A percentile compares a stretch with the other conserved stretches of the same genome.
phyloP scores from a whole-genome alignment of 1,139 yeast genomes.

The Blastobotrys capitulatus region DNA sequence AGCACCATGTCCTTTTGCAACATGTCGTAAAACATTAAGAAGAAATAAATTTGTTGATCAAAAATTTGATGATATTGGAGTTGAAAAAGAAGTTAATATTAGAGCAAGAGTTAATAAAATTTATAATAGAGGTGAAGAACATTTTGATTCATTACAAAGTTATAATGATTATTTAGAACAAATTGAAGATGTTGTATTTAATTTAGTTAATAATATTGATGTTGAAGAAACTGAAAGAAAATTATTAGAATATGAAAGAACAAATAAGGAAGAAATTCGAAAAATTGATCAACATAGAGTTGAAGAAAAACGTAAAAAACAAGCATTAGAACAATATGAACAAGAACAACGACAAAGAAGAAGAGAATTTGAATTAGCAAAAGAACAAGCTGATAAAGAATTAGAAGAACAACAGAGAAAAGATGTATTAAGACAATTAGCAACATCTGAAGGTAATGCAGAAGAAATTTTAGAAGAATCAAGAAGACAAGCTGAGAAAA shows the following conservation, averaged over 20 bases:
- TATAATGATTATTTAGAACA: slow-evolving; percentile 78
- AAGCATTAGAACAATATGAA: slow-evolving; percentile 66
- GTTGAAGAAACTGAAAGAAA: slow-evolving; percentile 66
- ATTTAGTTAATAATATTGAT: slow-evolving; percentile 65
- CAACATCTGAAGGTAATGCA: slow-evolving; percentile 44
- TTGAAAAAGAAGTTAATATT: slow-evolving; percentile 89
- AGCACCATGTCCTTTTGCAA: slow-evolving; percentile 92
- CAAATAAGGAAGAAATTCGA: slow-evolving; percentile 68
- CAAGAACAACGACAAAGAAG: slow-evolving; percentile 46
- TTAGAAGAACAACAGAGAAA: slow-evolving; percentile 50
- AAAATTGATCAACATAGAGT: slow-evolving; percentile 66
- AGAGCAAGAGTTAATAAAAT: slow-evolving; percentile 71
- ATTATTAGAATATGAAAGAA: slow-evolving; percentile 65
- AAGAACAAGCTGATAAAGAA: slow-evolving; percentile 34
- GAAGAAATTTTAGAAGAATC: slow-evolving; percentile 38
- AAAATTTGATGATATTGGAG: slow-evolving; percentile 80
- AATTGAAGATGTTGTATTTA: slow-evolving; percentile 75
- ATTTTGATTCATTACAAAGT: slow-evolving; percentile 54
- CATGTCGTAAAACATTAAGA: slow-evolving; percentile 80
- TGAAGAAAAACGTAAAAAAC: slow-evolving; percentile 51
- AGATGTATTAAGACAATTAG: slow-evolving; percentile 65
- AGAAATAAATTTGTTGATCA: slow-evolving; percentile 89
- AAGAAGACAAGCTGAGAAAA: slow-evolving; percentile 35
- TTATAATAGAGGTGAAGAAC: slow-evolving; percentile 76
- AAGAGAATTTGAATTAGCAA: slow-evolving; percentile 32